phyloP scores from a whole-genome alignment of 2,329 filamentous ascomycete genomes.

The Penicillium decumbens region DNA sequence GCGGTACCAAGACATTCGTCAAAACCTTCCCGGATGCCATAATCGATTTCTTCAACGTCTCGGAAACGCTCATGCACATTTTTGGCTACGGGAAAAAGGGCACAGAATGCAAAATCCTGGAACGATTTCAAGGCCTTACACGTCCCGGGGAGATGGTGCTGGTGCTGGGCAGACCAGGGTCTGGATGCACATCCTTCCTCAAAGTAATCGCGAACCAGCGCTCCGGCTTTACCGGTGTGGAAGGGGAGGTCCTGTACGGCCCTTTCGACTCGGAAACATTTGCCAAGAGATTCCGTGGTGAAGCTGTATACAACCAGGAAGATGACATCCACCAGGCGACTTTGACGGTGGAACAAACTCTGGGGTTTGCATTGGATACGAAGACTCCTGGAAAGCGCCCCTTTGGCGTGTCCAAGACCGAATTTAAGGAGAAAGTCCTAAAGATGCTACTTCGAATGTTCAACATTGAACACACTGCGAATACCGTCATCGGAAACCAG shows the following conservation, averaged over 20 bases:
- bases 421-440: constrained; percentile 73
- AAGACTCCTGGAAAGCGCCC: constrained; percentile 80
- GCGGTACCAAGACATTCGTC: constrained; percentile 67
- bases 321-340: constrained; percentile 83
- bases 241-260: constrained; percentile 72
- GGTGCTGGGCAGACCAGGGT: constrained; percentile 72
- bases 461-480: constrained; percentile 81
- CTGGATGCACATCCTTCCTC: constrained; percentile 65
- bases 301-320: constrained; percentile 81
- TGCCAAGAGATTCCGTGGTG: constrained; percentile 66
- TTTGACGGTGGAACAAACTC: constrained; percentile 79
- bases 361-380: constrained; percentile 77
- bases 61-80: constrained; percentile 59
- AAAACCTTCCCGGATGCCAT: constrained; percentile 75
- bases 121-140: constrained; percentile 58
- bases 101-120: constrained; percentile 66
- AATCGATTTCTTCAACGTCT: constrained; percentile 69
- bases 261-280: constrained; percentile 69
- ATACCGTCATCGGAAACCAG: constrained; percentile 78
- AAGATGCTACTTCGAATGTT: constrained; percentile 80
- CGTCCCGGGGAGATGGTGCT: constrained; percentile 85
- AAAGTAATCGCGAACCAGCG: constrained; percentile 65
- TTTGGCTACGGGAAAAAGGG: constrained; percentile 65
- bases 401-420: constrained; percentile 63
- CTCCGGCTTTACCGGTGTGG: constrained; percentile 56